Conservation (phyloP, 148 eudicot species). For the Rheum nobile region DNA sequence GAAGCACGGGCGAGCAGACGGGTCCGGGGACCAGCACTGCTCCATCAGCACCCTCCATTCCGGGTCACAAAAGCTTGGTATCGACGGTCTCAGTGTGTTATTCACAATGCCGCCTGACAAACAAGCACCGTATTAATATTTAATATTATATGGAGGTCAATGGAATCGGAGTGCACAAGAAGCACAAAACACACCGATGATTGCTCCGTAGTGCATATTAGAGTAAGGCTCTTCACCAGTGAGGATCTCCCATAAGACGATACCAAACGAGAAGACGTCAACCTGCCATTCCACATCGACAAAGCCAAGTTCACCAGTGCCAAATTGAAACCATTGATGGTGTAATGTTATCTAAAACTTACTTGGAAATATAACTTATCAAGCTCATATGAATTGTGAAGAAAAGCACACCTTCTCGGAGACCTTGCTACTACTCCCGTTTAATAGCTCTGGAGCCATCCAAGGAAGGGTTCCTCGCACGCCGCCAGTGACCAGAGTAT, state of each 20-base stretch:
- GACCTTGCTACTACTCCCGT: conserved; percentile 16
- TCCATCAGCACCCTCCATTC: conserved; percentile 42
- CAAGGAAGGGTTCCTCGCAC: conserved; percentile 40
- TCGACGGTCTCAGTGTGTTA: conserved; percentile 26
- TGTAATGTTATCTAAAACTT: background rate
- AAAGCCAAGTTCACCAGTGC: background rate
- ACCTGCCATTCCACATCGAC: conserved; percentile 17
- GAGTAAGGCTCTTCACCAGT: conserved; percentile 40
- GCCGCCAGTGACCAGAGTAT: conserved; percentile 36
- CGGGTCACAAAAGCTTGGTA: conserved; percentile 35
- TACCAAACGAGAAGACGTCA: conserved; percentile 43
- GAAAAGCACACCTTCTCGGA: conserved; percentile 28
- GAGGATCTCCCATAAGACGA: conserved; percentile 44
- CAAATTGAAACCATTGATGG: background rate
- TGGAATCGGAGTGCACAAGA: background rate
- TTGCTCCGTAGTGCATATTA: conserved; percentile 27
- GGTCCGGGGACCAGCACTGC: conserved; percentile 30
- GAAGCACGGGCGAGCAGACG: conserved; percentile 8
- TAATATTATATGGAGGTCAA: background rate
- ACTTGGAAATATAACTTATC: background rate
- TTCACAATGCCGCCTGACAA: conserved; percentile 29
- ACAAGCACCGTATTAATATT: too few species aligned
- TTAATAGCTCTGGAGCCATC: conserved; percentile 46
- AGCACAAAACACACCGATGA: conserved; percentile 19
- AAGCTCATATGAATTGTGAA: background rate